Evolutionary conservation across 495 filamentous ascomycete genomes (phyloP), one percentile per base, ranked within the genome.

Genomic region (Penicillium taxi): DNA sequence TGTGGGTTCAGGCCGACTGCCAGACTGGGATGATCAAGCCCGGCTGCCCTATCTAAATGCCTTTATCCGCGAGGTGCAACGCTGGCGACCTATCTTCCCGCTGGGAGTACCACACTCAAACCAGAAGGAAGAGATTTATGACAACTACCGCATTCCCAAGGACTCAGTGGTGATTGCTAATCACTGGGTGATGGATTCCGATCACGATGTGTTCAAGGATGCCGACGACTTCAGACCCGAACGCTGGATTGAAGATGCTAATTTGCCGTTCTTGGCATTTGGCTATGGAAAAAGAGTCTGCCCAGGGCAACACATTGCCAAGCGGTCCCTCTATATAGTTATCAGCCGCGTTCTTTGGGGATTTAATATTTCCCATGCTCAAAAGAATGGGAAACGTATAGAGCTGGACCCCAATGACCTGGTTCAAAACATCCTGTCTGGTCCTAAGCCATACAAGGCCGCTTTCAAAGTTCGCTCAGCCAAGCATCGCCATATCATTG

Each of bases 31-130:
- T 6, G 58, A 62, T 32, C 45, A 44, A 5, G 39, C 51, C 3
- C 39, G 53, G 6, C 47, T 72, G 1, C 62, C 59, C 0, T 72
- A 72, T 24, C 51, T 68, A 15, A 41, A 58, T 12, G 62, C 59
- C 12, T 38, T 66, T 9, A 50, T 69, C 6, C 63, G 62, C 38
- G 67, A 72, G 28, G 44, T 54, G 1, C 50, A 60, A 12, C 60
- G 67, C 17, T 72, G 67, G 67, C 58, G 60, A 12, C 65, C 64
- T 2, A 52, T 64, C 5, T 34, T 39, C 0, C 60, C 71, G 0
- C 57, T 60, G 37, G 53, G 46, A 7, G 53, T 82, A 18, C 71
- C 78, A 0, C 78, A 82, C 44, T 55, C 63, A 1, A 62, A 67
- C 3, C 57, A 61, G 2, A 47, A 69, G n/a, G 76, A 78, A 37